phyloP scores from a whole-genome alignment of 306 rosid genomes.

The Sicyos baderoa region DNA sequence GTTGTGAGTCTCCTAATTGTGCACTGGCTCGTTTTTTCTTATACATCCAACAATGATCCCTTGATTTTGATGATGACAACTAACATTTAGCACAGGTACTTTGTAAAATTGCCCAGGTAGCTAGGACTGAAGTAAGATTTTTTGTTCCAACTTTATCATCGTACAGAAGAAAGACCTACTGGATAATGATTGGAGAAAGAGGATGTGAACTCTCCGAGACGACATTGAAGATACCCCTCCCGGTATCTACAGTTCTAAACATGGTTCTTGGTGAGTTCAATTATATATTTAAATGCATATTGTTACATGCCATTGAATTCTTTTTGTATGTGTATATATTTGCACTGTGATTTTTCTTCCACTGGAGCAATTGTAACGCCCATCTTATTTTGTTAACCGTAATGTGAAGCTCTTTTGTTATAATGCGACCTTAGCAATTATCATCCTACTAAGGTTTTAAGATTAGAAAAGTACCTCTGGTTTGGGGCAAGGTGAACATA shows the following conservation, averaged over 20 bases:
- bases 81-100: background rate
- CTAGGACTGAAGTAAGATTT: slow-evolving; percentile 8
- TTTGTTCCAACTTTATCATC: slow-evolving; percentile 3
- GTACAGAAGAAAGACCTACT: background rate
- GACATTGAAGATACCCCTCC: slow-evolving; percentile 9
- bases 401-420: background rate
- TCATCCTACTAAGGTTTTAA: too few relatives aligned
- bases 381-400: background rate
- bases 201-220: background rate
- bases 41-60: background rate
- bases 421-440: background rate
- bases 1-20: background rate
- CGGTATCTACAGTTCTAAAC: background rate
- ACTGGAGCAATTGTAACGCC: background rate
- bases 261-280: slow-evolving; percentile 17
- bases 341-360: slow-evolving; percentile 1
- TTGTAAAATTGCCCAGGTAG: slow-evolving; percentile 6
- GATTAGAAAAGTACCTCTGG: too few relatives aligned
- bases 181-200: background rate
- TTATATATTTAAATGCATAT: background rate
- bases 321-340: background rate
- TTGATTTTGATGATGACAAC: background rate
- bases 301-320: background rate
- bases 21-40: background rate
- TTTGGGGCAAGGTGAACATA: too few relatives aligned